Conservation (phyloP, 2,329 filamentous ascomycete species). For the Seiridium unicorne region DNA sequence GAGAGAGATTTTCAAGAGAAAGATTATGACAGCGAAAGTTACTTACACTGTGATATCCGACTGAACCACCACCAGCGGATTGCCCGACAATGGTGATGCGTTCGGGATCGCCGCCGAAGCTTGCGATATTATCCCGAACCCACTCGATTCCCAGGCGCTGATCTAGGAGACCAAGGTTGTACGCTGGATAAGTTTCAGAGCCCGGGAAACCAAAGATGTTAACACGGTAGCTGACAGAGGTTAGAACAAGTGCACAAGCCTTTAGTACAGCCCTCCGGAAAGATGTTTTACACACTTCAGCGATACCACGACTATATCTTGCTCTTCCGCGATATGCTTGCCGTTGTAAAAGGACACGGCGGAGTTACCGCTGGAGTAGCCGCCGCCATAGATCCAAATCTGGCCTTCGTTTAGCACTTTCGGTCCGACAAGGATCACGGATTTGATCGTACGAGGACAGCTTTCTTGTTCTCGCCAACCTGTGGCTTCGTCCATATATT, state of each 20-base stretch:
- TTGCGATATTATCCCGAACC: slow-evolving; percentile 42
- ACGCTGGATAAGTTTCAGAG: slow-evolving; percentile 33
- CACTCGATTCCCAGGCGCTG: slow-evolving; percentile 57
- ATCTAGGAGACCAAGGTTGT: slow-evolving; percentile 37
- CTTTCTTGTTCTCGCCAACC: background rate
- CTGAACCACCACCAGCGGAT: slow-evolving; percentile 3
- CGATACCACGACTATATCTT: slow-evolving; percentile 2
- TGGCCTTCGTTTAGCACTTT: background rate
- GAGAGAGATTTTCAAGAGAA: too few relatives aligned
- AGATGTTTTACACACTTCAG: background rate
- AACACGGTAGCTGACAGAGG: background rate
- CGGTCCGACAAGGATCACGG: background rate
- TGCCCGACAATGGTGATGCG: slow-evolving; percentile 20
- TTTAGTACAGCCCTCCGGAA: too few relatives aligned
- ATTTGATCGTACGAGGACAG: background rate
- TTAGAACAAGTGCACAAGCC: too few relatives aligned
- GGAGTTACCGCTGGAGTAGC: background rate
- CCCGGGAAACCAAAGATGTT: slow-evolving; percentile 9
- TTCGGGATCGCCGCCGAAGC: slow-evolving; percentile 29
- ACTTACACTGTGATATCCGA: background rate
- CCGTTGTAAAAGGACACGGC: slow-evolving; percentile 1
- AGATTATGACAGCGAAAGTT: too few relatives aligned
- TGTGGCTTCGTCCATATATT: slow-evolving; percentile 32
- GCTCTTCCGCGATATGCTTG: slow-evolving; percentile 1
- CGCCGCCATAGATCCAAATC: slow-evolving; percentile 5